Evolutionary conservation across 75 land plant genomes (phyloP).

Genomic region (Selaginella moellendorffii): DNA sequence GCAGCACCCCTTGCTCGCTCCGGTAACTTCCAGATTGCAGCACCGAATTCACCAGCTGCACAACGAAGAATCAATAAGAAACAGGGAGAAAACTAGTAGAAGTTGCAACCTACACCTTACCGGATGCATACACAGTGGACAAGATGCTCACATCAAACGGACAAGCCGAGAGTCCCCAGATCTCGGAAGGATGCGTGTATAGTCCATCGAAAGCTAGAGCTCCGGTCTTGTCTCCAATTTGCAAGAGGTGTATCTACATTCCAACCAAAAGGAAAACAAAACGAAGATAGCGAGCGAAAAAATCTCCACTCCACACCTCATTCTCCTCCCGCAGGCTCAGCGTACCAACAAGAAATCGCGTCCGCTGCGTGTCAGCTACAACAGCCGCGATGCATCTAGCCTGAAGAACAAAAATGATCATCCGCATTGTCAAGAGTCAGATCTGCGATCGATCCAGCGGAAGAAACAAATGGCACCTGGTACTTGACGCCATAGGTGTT

Average conservation of each 20-base stretch:
- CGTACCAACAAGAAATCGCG: slow-evolving; percentile 87
- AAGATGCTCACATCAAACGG: slow-evolving; percentile 72
- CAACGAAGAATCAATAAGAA: too few species aligned
- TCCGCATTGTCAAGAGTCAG: background rate
- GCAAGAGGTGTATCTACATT: slow-evolving; percentile 68
- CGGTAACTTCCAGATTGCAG: slow-evolving; percentile 83
- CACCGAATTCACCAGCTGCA: slow-evolving; percentile 72
- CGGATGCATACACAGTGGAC: slow-evolving; percentile 74
- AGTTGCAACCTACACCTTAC: slow-evolving; percentile 20
- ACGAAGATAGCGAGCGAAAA: background rate
- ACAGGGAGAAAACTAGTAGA: slow-evolving; percentile 1
- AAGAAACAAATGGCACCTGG: slow-evolving; percentile 14
- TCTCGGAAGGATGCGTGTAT: slow-evolving; percentile 83
- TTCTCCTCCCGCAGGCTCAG: slow-evolving; percentile 87
- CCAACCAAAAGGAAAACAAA: slow-evolving; percentile 8
- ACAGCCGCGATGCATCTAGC: slow-evolving; percentile 88
- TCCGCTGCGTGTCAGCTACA: slow-evolving; percentile 52
- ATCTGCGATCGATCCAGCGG: too few species aligned
- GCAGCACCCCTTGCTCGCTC: slow-evolving; percentile 47
- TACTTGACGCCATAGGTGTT: slow-evolving; percentile 21
- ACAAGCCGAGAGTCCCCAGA: slow-evolving; percentile 88
- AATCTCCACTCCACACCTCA: slow-evolving; percentile 39
- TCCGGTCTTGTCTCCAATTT: slow-evolving; percentile 40
- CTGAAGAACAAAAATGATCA: slow-evolving; percentile 22
- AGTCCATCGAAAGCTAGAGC: slow-evolving; percentile 86